Evolutionary conservation across 78 protist species (phyloP).

Genomic region (Dictyostelium capitatum): DNA sequence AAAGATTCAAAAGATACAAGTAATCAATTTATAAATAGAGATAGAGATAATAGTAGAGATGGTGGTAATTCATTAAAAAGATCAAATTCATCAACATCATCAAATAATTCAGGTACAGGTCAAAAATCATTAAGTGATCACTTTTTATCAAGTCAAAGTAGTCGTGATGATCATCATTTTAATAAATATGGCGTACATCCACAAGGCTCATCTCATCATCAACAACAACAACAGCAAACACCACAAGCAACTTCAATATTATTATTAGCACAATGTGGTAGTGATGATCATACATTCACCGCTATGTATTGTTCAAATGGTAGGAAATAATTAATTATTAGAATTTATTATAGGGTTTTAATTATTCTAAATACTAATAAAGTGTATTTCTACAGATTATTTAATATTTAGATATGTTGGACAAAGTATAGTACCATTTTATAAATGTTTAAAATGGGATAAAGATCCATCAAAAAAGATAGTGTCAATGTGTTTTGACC

Average conservation of each 20-base stretch:
- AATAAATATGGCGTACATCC: constrained; percentile 6
- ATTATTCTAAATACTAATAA: background rate
- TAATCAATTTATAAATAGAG: constrained; percentile 1
- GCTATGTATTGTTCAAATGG: constrained; percentile 83
- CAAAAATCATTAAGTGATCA: constrained; percentile 54
- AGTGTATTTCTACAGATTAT: constrained; percentile 21
- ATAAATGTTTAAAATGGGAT: constrained; percentile 76
- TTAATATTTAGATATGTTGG: constrained; percentile 84
- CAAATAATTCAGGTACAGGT: too few species aligned
- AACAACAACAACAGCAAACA: background rate
- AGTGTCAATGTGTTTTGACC: constrained; percentile 81
- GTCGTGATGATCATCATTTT: constrained; percentile 4
- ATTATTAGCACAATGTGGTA: constrained; percentile 46
- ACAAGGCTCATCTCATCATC: background rate
- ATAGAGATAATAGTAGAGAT: too few species aligned
- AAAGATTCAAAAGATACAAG: background rate
- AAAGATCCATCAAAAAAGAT: constrained; percentile 58
- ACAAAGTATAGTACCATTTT: constrained; percentile 78
- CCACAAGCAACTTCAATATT: constrained; percentile 27
- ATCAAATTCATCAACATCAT: constrained; percentile 7
- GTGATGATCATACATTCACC: constrained; percentile 49
- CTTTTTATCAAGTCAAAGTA: background rate
- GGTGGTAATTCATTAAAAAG: background rate
- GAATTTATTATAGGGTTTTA: background rate
- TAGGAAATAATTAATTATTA: background rate